phyloP scores from a whole-genome alignment of 2,329 filamentous ascomycete species.

The Xenoacremonium recifei region DNA sequence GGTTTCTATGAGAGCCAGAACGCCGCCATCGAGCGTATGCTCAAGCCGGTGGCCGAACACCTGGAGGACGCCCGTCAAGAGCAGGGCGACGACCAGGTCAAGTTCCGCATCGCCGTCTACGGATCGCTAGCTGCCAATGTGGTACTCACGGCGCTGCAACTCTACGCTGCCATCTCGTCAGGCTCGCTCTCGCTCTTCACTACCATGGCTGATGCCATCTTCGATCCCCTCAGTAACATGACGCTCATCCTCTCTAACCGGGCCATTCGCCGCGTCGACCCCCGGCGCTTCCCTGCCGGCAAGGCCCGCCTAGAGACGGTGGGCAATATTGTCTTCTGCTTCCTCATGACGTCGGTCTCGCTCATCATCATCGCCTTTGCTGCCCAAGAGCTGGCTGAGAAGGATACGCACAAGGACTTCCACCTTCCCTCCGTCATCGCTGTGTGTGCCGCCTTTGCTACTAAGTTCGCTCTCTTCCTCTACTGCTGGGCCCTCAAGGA shows the following conservation, averaged over 20 bases:
- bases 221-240: slow-evolving; percentile 87
- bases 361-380: slow-evolving; percentile 91
- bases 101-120: slow-evolving; percentile 65
- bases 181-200: slow-evolving; percentile 95
- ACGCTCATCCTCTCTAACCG: slow-evolving; percentile 85
- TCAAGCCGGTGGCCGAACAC: slow-evolving; percentile 93
- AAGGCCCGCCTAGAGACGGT: slow-evolving; percentile 94
- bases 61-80: slow-evolving; percentile 77
- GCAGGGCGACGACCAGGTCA: slow-evolving; percentile 76
- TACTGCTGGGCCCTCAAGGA: slow-evolving; percentile 93
- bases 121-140: slow-evolving; percentile 79
- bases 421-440: slow-evolving; percentile 82
- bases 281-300: slow-evolving; percentile 82
- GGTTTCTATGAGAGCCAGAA: slow-evolving; percentile 91
- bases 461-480: slow-evolving; percentile 79
- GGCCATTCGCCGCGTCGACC: slow-evolving; percentile 83
- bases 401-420: slow-evolving; percentile 61
- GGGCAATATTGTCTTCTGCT: slow-evolving; percentile 95
- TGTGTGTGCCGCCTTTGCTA: slow-evolving; percentile 78
- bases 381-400: slow-evolving; percentile 62
- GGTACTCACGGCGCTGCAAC: slow-evolving; percentile 73
- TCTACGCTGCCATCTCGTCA: slow-evolving; percentile 85
- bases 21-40: slow-evolving; percentile 84
- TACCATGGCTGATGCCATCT: slow-evolving; percentile 93
- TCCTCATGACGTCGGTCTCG: slow-evolving; percentile 91